A percentile compares a stretch with the other conserved stretches of the same genome.
These are phyloP conservation scores for Sporobolomyces phaffii DNA, from an alignment of 768 basidiomycete species.

Conservation along the genomic window DNA sequence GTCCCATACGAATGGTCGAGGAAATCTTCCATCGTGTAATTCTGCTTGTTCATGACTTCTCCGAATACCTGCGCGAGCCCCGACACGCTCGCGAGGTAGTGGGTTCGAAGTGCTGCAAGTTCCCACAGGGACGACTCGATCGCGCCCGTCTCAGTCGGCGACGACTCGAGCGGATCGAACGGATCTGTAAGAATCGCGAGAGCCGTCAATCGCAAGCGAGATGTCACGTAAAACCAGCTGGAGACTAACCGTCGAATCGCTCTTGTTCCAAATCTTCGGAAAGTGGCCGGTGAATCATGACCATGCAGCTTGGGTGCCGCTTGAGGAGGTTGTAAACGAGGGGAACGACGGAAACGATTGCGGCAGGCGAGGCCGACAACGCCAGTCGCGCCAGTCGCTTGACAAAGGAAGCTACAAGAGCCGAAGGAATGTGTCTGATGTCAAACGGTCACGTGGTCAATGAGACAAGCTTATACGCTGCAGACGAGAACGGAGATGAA, in stretches of 20 bases:
- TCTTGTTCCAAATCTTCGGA: slow-evolving; percentile 39
- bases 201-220: not conserved
- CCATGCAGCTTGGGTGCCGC: slow-evolving; percentile 82
- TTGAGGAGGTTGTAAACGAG: slow-evolving; percentile 93
- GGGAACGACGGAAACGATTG: slow-evolving; percentile 81
- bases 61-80: slow-evolving; percentile 76
- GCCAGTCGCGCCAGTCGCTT: slow-evolving; percentile 83
- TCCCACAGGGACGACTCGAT: slow-evolving; percentile 91
- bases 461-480: slow-evolving; percentile 1
- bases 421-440: slow-evolving; percentile 72
- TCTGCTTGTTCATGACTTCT: slow-evolving; percentile 87
- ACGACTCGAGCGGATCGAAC: slow-evolving; percentile 60
- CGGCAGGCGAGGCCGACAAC: slow-evolving; percentile 78
- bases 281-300: slow-evolving; percentile 70
- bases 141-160: slow-evolving; percentile 72
- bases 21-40: slow-evolving; percentile 88
- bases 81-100: slow-evolving; percentile 84
- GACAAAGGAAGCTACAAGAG: slow-evolving; percentile 88
- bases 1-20: slow-evolving; percentile 70
- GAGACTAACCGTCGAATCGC: slow-evolving; percentile 28
- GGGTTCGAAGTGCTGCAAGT: slow-evolving; percentile 65
- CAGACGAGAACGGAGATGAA: not conserved
- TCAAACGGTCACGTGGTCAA: not conserved
- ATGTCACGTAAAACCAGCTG: not conserved
- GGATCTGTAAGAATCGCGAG: slow-evolving; percentile 53